Evolutionary conservation across 192 early-diverging fungal genomes (phyloP).

Genomic region (Diversispora epigaea): DNA sequence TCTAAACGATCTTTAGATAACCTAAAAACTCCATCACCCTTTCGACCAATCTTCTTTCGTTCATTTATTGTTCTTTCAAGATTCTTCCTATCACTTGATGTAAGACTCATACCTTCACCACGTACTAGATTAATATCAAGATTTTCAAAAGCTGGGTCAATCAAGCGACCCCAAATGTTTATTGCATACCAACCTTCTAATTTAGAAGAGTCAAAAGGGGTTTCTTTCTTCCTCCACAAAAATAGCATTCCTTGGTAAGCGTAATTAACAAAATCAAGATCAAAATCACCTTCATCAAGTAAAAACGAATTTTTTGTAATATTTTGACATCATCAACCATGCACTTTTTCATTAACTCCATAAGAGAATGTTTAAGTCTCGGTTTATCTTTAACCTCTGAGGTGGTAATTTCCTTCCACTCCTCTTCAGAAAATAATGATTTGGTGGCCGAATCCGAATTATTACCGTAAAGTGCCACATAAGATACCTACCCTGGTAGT

Average conservation of each 20-base stretch:
- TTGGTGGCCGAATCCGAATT: not conserved
- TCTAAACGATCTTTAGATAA: constrained; percentile 4
- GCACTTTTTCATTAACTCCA: constrained; percentile 1
- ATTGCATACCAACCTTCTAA: not conserved
- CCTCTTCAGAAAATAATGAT: not conserved
- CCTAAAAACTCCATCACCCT: constrained; percentile 15
- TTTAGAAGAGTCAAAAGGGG: not conserved
- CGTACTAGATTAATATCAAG: too few species aligned
- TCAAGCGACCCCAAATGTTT: too few species aligned
- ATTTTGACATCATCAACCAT: not conserved
- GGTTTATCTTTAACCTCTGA: not conserved
- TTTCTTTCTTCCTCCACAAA: not conserved
- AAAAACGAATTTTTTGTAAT: constrained; percentile 11
- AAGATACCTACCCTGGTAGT: too few species aligned
- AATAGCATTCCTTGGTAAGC: not conserved
- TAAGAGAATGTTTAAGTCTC: not conserved
- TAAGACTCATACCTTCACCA: too few species aligned
- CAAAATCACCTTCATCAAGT: not conserved
- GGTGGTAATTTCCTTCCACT: constrained; percentile 1
- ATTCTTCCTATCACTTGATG: not conserved
- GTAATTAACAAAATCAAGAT: constrained; percentile 10
- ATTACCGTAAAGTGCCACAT: too few species aligned
- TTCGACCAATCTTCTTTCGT: not conserved
- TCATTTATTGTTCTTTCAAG: not conserved
- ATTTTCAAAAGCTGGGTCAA: too few species aligned